A percentile compares a stretch with the other conserved stretches of the same genome.
phyloP scores from a whole-genome alignment of 1,284 basidiomycete species.

The Gomphus bonarii region DNA sequence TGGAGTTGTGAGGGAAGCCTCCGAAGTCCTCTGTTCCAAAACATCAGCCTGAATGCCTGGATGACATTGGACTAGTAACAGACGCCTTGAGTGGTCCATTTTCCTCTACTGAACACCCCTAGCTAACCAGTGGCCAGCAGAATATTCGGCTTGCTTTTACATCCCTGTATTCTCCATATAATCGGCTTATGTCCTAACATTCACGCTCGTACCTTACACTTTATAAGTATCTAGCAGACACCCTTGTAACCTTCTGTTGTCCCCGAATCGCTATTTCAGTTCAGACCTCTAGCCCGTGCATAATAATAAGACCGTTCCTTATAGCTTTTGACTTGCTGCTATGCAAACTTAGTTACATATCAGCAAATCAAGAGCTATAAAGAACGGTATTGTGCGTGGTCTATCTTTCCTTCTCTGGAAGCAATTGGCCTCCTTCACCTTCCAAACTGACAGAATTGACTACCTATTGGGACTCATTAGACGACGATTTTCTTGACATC shows the following conservation, averaged over 20 bases:
- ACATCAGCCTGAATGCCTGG: neutral
- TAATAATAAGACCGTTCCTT: neutral
- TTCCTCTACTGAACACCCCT: neutral
- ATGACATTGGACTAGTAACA: neutral
- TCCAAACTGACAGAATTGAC: neutral
- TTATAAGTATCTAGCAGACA: neutral
- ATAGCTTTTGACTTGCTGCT: neutral
- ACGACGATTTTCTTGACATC: neutral
- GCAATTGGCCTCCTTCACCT: neutral
- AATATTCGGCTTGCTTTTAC: neutral
- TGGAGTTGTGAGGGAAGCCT: neutral
- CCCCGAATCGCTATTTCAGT: neutral
- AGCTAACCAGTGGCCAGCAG: neutral
- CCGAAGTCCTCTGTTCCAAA: neutral
- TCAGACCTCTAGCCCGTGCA: neutral
- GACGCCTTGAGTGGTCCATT: neutral
- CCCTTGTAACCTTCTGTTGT: neutral
- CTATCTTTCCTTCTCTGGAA: neutral
- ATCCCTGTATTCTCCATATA: neutral
- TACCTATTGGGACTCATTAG: neutral
- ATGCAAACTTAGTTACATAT: too few species aligned
- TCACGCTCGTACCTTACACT: neutral
- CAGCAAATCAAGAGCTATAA: too few species aligned
- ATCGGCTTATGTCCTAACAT: neutral
- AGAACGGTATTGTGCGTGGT: neutral